A percentile compares a stretch with the other conserved stretches of the same genome.
Conservation (phyloP, 1,284 basidiomycete genomes). For the Laetiporus sulphureus region DNA sequence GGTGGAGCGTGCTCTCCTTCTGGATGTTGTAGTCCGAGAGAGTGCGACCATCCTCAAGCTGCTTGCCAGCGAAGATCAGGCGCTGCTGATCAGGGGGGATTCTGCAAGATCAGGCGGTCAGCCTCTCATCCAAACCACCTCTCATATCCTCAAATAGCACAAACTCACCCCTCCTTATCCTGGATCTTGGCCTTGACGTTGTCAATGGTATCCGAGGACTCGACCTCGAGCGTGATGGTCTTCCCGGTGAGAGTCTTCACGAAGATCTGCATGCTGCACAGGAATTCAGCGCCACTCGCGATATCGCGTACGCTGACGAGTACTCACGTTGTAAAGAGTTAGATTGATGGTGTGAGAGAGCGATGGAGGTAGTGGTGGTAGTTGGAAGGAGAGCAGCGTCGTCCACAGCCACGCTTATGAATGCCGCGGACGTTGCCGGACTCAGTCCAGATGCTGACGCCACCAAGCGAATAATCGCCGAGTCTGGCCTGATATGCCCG, state of each 20-base stretch:
- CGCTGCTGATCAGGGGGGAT: neutral
- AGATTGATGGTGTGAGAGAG: slow-evolving; percentile 3
- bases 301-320: too few relatives aligned
- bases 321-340: too few relatives aligned
- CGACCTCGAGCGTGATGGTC: slow-evolving; percentile 25
- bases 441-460: too few relatives aligned
- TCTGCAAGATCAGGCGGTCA: neutral
- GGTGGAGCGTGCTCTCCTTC: neutral
- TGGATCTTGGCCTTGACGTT: slow-evolving; percentile 25
- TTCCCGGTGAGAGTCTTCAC: slow-evolving; percentile 27
- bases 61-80: neutral
- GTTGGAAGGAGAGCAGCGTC: slow-evolving; percentile 16
- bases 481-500: too few relatives aligned
- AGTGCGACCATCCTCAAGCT: neutral
- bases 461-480: too few relatives aligned
- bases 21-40: neutral
- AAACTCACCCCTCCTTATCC: slow-evolving; percentile 23
- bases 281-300: neutral
- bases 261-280: slow-evolving; percentile 24
- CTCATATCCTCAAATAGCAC: too few relatives aligned
- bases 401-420: slow-evolving; percentile 17
- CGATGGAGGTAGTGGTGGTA: slow-evolving; percentile 17
- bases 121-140: too few relatives aligned
- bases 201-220: slow-evolving; percentile 23
- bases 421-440: too few relatives aligned